A percentile compares a stretch with the other conserved stretches of the same genome.
Evolutionary conservation across 768 basidiomycete genomes (phyloP).

Genomic region (Mycena vitilis): DNA sequence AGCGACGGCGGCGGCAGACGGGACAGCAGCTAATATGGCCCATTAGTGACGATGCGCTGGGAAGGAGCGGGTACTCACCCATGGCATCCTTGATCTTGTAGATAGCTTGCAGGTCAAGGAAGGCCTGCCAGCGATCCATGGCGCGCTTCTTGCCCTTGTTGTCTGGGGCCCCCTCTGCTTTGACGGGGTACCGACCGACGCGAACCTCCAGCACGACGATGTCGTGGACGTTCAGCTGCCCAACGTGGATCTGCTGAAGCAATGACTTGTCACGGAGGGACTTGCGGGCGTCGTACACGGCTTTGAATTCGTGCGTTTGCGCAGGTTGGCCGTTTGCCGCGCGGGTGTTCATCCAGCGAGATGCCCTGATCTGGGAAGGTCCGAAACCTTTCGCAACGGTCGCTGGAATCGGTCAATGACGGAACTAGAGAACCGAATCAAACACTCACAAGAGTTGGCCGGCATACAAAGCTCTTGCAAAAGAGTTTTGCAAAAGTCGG

Average conservation of each 20-base stretch:
- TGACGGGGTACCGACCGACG: not conserved
- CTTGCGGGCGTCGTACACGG: slow-evolving; percentile 1
- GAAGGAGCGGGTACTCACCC: too few species aligned
- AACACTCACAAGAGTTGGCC: not conserved
- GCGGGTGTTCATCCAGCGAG: slow-evolving; percentile 4
- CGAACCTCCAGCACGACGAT: not conserved
- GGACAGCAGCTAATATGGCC: too few species aligned
- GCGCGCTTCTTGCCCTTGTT: not conserved
- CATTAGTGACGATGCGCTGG: too few species aligned
- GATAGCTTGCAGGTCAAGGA: slow-evolving; percentile 8
- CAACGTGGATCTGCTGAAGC: slow-evolving; percentile 1
- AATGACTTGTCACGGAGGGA: not conserved
- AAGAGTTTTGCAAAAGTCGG: not conserved
- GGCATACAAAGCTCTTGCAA: slow-evolving; percentile 1
- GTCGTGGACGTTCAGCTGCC: slow-evolving; percentile 3
- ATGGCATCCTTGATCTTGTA: slow-evolving; percentile 9
- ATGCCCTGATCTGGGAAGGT: not conserved
- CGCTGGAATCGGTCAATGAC: not conserved
- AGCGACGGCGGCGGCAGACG: too few species aligned
- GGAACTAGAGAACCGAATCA: too few species aligned
- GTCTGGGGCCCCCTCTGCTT: not conserved
- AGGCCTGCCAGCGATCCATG: slow-evolving; percentile 9
- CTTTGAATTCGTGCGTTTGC: slow-evolving; percentile 1
- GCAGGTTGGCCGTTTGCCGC: not conserved
- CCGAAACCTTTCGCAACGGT: not conserved